A percentile compares a stretch with the other conserved stretches of the same genome.
Evolutionary conservation across 371 early-diverging fungal species (phyloP).

Genomic region (Haplosporangium sp.): DNA sequence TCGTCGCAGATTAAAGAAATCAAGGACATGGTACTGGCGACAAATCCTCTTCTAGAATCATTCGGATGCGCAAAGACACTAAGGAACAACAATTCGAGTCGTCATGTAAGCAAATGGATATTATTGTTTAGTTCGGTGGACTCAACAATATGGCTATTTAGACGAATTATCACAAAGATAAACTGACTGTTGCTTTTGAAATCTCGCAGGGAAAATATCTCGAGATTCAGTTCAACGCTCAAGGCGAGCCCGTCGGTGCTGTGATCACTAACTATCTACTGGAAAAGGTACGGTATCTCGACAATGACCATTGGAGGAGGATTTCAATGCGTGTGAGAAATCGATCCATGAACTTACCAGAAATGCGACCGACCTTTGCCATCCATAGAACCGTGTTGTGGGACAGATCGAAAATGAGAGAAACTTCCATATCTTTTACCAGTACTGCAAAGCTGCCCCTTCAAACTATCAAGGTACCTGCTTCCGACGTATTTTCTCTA

Average conservation of each 20-base stretch:
- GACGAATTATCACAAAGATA: not conserved
- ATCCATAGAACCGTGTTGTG: slow-evolving; percentile 87
- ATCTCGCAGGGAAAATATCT: slow-evolving; percentile 93
- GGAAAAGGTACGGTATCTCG: slow-evolving; percentile 82
- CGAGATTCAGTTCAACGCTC: slow-evolving; percentile 95
- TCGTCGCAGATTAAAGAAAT: slow-evolving; percentile 89
- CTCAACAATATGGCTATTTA: not conserved
- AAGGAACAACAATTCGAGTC: slow-evolving; percentile 98
- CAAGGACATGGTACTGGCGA: slow-evolving; percentile 96
- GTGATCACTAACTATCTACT: slow-evolving; percentile 98
- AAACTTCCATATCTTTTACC: slow-evolving; percentile 99
- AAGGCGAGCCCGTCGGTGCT: slow-evolving; percentile 97
- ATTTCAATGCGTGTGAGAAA: not conserved
- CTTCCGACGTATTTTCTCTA: not conserved
- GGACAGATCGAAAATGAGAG: slow-evolving; percentile 95
- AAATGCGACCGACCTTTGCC: not conserved
- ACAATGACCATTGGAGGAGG: too few relatives aligned
- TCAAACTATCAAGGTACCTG: slow-evolving; percentile 72
- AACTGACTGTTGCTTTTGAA: not conserved
- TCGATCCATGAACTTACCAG: not conserved
- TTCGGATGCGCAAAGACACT: slow-evolving; percentile 99
- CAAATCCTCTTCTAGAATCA: slow-evolving; percentile 97
- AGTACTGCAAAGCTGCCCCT: slow-evolving; percentile 85
- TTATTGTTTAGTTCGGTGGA: not conserved
- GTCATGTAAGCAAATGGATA: slow-evolving; percentile 79